Evolutionary conservation across 2,329 filamentous ascomycete species (phyloP).

Genomic region (Fusarium phyllophilum): DNA sequence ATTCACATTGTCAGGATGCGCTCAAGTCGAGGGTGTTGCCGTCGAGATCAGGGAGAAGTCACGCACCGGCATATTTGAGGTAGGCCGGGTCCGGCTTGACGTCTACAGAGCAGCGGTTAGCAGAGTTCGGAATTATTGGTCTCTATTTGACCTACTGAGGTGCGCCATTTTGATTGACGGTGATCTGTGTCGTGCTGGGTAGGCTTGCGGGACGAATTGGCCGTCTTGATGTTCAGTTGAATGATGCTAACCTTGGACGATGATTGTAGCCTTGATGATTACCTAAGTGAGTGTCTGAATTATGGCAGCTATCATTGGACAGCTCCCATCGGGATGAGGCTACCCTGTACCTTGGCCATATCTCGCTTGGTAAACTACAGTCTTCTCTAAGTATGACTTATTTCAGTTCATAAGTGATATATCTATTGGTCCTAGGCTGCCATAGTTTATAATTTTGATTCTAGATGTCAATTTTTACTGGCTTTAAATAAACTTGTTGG

Average conservation of each 20-base stretch:
- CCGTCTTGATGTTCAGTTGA: constrained; percentile 40
- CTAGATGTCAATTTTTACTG: not conserved
- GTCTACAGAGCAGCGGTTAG: constrained; percentile 48
- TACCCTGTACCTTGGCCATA: constrained; percentile 28
- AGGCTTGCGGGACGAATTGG: constrained; percentile 37
- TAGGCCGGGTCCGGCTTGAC: constrained; percentile 56
- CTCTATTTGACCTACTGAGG: constrained; percentile 46
- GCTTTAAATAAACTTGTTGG: not conserved
- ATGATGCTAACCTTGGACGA: constrained; percentile 24
- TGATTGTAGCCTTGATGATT: constrained; percentile 39
- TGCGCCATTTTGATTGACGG: constrained; percentile 52
- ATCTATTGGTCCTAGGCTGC: not conserved
- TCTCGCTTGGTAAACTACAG: no score
- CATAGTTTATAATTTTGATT: no score
- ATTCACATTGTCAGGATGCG: constrained; percentile 40
- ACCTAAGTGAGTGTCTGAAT: constrained; percentile 27
- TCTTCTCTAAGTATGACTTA: no score
- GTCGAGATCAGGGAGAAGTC: constrained; percentile 36
- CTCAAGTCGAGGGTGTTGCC: not conserved
- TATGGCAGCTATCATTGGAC: constrained; percentile 26
- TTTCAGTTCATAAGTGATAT: no score
- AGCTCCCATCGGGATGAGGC: fast-evolving
- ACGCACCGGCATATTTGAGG: constrained; percentile 54
- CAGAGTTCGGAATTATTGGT: not conserved
- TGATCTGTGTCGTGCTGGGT: constrained; percentile 38